These are phyloP conservation scores for Plasmodium gonderi DNA, from an alignment of 169 alveolate species.

Conservation along the genomic window DNA sequence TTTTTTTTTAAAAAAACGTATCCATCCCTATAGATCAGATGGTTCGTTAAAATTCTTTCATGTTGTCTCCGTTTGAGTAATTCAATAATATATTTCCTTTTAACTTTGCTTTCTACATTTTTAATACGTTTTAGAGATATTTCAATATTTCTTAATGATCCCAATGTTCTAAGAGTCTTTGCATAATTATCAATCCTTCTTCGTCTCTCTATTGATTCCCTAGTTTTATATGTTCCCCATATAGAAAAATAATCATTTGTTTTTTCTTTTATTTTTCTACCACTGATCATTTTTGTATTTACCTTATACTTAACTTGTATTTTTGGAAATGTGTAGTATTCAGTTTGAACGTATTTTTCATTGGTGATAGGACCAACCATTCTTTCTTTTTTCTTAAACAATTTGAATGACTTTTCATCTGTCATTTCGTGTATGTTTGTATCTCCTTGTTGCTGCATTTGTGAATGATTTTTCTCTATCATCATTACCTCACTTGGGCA, in stretches of 20 bases:
- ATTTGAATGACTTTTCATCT: neutral
- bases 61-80: conserved; percentile 5
- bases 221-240: neutral
- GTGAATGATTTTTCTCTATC: neutral
- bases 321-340: neutral
- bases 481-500: neutral
- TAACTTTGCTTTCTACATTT: conserved; percentile 21
- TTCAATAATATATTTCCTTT: conserved; percentile 3
- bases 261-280: neutral
- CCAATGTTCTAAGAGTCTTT: neutral
- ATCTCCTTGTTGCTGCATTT: neutral
- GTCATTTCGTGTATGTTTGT: neutral
- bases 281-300: neutral
- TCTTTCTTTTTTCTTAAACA: neutral
- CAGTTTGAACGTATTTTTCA: neutral
- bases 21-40: neutral
- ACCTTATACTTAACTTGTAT: neutral
- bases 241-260: neutral
- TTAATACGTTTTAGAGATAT: neutral
- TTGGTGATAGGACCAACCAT: neutral
- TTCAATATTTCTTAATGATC: neutral
- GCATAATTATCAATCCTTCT: conserved; percentile 5
- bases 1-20: conserved; percentile 9
- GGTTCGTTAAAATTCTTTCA: neutral
- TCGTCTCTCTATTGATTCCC: conserved; percentile 20